Base-by-base conservation (phyloP, 208 protist species). In the Balamuthia mandrillaris region DNA sequence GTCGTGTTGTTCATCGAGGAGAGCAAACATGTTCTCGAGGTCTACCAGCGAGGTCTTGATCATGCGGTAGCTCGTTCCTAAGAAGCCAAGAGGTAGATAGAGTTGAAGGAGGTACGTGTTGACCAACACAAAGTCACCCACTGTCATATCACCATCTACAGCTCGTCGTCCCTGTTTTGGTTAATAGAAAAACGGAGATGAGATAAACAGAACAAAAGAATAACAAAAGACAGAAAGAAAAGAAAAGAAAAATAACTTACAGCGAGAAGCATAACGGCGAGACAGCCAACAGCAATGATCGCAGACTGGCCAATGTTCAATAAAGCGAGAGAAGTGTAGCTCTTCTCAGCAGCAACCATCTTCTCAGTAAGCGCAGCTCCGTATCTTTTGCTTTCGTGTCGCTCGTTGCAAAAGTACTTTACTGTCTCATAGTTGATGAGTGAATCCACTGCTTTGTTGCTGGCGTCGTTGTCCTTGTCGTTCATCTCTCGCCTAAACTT, bases 61-160 rank as follows among this genome's bases (percentile, higher is more conserved):
- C 78, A 93, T 90, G 61, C 92, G 86, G 45, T 94, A 93, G 12
- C 91, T 88, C 1, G 90, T 90, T 21, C 91, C 91, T 2, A 85
- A 51, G 45, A 41, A 85, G 12, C 58, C 94, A 27, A 95, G 90
- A 33, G 93, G 93, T 16, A 91, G 29, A 7, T 89, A 92, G 9
- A 95, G 84, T 70, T 94, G 92, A 49, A 94, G 89, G 18, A 95
- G 18, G 35, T 93, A 86, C 27, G 88, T 89, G 78, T 93, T 93
- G n/a, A 94, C 75, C 66, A 95, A 81, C 1, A 95, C 93, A 16
- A 95, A 75, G 56, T 94, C 90, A 58, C 93, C 93, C 0, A 94
- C 90, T 0, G 87, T 94, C 74, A 94, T 70, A 5, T 68, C 58
- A 4, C 91, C 88, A 27, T 31, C 27, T 10, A 47, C 44, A 12